Conservation (phyloP, 2,329 filamentous ascomycete genomes). For the Calonectria crousiana region DNA sequence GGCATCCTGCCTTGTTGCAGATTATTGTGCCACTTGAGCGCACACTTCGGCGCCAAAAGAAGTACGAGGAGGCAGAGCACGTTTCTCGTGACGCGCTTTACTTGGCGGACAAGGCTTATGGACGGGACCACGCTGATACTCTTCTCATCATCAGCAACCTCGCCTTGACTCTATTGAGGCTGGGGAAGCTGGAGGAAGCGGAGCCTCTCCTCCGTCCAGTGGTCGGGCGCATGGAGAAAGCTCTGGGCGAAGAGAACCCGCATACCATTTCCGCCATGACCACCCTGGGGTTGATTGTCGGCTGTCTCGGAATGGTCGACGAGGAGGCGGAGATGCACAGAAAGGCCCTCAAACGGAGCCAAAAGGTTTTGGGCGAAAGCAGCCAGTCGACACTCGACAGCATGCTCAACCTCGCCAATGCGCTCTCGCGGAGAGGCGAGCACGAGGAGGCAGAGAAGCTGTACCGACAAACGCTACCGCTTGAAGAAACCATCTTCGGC, state of each 20-base stretch:
- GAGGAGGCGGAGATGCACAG: conserved; percentile 30
- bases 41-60: neutral
- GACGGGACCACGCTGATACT: neutral
- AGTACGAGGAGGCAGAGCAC: neutral
- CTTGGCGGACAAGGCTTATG: neutral
- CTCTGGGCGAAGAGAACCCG: neutral
- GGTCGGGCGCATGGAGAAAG: neutral
- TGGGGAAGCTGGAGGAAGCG: conserved; percentile 34
- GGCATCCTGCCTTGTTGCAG: neutral
- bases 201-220: conserved; percentile 1
- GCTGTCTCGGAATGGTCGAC: neutral
- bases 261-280: neutral
- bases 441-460: conserved; percentile 35
- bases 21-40: neutral
- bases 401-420: neutral
- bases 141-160: neutral
- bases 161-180: neutral
- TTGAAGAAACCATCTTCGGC: neutral
- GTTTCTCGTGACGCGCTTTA: neutral
- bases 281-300: neutral
- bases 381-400: neutral
- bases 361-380: neutral
- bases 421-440: neutral
- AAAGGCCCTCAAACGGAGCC: neutral
- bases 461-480: neutral